Evolutionary conservation across 2,329 filamentous ascomycete species (phyloP).

Genomic region (Aspergillus cejpii): DNA sequence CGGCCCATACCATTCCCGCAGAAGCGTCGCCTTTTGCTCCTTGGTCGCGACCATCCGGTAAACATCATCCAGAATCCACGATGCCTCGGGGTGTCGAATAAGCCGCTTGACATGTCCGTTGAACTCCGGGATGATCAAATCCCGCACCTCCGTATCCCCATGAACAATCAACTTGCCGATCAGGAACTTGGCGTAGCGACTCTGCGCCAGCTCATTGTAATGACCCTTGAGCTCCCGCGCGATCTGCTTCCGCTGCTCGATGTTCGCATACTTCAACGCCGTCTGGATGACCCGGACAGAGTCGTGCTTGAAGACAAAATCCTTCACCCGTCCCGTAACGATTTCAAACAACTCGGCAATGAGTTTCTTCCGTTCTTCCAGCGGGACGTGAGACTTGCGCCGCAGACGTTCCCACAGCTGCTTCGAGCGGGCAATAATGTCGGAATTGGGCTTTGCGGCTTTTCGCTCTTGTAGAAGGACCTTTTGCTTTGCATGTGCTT

Average conservation of each 20-base stretch:
- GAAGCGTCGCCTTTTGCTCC: conserved; percentile 74
- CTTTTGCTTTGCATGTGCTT: conserved; percentile 91
- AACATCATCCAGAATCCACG: conserved; percentile 96
- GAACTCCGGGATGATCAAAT: conserved; percentile 88
- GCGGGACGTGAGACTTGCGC: conserved; percentile 85
- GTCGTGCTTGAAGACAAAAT: conserved; percentile 98
- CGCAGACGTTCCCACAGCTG: conserved; percentile 95
- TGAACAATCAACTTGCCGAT: conserved; percentile 95
- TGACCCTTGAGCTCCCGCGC: conserved; percentile 77
- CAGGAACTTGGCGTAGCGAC: conserved; percentile 94
- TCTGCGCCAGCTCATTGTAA: conserved; percentile 80
- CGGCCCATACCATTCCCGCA: conserved; percentile 93
- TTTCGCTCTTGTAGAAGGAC: conserved; percentile 81
- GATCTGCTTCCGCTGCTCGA: conserved; percentile 77
- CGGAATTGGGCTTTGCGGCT: conserved; percentile 85
- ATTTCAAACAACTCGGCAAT: conserved; percentile 87
- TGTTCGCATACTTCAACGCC: conserved; percentile 88
- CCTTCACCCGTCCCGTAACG: conserved; percentile 82
- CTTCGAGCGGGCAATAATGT: conserved; percentile 81
- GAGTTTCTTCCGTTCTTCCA: conserved; percentile 78
- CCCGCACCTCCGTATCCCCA: conserved; percentile 76
- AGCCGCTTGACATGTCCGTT: conserved; percentile 87
- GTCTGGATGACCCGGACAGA: conserved; percentile 95
- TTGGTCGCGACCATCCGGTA: conserved; percentile 83
- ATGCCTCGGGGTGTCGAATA: conserved; percentile 92